phyloP scores from a whole-genome alignment of 331 rosid species.

The Telfairia occidentalis region DNA sequence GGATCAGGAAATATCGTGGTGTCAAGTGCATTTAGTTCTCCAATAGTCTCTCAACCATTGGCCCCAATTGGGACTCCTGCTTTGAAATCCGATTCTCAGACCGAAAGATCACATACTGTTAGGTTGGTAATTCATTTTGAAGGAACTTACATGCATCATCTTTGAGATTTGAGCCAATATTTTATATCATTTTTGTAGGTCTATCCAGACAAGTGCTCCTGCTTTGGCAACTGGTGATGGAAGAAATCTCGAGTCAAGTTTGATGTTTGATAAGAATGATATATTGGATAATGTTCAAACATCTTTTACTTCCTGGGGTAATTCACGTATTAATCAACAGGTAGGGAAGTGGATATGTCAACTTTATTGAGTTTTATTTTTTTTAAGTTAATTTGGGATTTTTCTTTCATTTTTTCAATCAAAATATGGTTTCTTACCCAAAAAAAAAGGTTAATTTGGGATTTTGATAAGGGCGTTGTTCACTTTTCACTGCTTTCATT shows the following conservation, averaged over 20 bases:
- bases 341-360: slow-evolving; percentile 21
- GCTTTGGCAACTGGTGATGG: slow-evolving; percentile 31
- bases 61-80: slow-evolving; percentile 93
- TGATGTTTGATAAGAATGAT: slow-evolving; percentile 50
- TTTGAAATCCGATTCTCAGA: slow-evolving; percentile 56
- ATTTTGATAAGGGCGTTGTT: not conserved
- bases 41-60: slow-evolving; percentile 43
- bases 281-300: slow-evolving; percentile 49
- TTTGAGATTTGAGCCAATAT: not conserved
- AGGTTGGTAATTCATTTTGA: slow-evolving; percentile 29
- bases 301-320: slow-evolving; percentile 65
- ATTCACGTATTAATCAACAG: slow-evolving; percentile 66
- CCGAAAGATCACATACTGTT: slow-evolving; percentile 55
- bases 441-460: not conserved
- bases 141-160: not conserved
- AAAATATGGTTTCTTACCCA: no score
- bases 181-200: slow-evolving; percentile 32
- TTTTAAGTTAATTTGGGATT: not conserved
- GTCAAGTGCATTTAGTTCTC: slow-evolving; percentile 52
- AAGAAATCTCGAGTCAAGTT: slow-evolving; percentile 35
- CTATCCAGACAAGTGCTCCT: slow-evolving; percentile 41
- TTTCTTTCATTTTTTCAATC: no score
- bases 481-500: not conserved
- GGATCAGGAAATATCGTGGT: slow-evolving; percentile 37
- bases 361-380: not conserved